Evolutionary conservation across 2,329 filamentous ascomycete species (phyloP).

Genomic region (Verticillium alfalfae): DNA sequence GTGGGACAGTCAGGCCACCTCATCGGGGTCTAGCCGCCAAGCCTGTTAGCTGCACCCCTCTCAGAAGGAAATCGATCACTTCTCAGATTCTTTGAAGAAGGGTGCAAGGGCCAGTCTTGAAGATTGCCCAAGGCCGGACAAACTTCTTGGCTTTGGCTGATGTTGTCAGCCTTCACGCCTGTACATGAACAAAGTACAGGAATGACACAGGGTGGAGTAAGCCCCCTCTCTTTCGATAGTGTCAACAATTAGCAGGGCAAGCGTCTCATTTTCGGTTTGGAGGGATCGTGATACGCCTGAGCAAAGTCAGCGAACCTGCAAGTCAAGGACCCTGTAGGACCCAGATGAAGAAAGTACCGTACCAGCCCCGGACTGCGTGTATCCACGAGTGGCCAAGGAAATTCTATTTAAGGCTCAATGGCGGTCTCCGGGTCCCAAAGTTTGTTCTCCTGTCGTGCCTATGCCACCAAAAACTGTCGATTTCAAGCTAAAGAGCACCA

Average conservation of each 20-base stretch:
- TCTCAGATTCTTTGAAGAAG: background rate
- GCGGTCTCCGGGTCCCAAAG: background rate
- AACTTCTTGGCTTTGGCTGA: background rate
- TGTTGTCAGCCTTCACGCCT: background rate
- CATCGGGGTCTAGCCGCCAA: background rate
- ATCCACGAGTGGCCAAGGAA: background rate
- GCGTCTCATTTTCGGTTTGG: background rate
- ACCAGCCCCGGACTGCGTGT: conserved; percentile 60
- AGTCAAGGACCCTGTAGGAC: background rate
- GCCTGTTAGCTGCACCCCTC: background rate
- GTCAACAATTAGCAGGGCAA: background rate
- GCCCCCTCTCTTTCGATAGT: background rate
- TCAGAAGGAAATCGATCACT: background rate
- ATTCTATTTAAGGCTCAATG: background rate
- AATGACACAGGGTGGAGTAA: background rate
- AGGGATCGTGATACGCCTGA: background rate
- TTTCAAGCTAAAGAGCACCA: background rate
- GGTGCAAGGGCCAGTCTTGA: background rate
- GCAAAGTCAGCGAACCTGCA: background rate
- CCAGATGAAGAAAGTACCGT: background rate
- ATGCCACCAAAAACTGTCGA: background rate
- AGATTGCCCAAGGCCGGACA: background rate
- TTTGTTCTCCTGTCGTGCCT: background rate
- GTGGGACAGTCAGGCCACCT: background rate
- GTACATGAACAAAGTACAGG: background rate